phyloP scores from a whole-genome alignment of 352 stramenopile species.

The Pythium rishiriense region DNA sequence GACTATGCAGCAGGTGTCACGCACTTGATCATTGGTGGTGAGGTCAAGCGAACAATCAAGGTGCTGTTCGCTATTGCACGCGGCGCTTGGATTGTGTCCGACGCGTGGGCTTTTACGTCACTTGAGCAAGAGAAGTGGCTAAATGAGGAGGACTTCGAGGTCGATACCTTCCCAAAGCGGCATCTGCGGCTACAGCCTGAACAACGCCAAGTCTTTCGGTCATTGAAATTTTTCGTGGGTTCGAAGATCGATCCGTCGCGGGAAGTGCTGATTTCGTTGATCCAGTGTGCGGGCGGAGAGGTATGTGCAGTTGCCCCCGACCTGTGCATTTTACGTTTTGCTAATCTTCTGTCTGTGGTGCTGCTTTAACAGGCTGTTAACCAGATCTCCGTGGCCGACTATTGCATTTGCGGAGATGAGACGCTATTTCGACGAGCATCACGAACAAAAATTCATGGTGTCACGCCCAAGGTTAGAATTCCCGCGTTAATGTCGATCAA shows the following conservation, averaged over 20 bases:
- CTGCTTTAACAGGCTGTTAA: slow-evolving; percentile 55
- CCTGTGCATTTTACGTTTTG: background rate
- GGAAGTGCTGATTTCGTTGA: slow-evolving; percentile 69
- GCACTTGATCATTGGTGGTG: slow-evolving; percentile 70
- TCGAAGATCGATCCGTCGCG: slow-evolving; percentile 71
- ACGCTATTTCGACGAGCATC: slow-evolving; percentile 60
- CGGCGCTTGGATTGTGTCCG: slow-evolving; percentile 78
- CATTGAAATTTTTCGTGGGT: slow-evolving; percentile 71
- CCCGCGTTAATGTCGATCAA: background rate
- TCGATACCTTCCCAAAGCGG: slow-evolving; percentile 55
- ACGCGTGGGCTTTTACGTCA: slow-evolving; percentile 78
- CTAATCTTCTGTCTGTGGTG: background rate
- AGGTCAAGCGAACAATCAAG: slow-evolving; percentile 81
- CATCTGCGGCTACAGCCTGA: slow-evolving; percentile 44
- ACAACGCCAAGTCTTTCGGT: slow-evolving; percentile 56
- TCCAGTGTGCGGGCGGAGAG: slow-evolving; percentile 77
- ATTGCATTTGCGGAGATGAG: slow-evolving; percentile 67
- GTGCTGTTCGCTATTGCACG: slow-evolving; percentile 81
- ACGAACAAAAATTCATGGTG: slow-evolving; percentile 54
- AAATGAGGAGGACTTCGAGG: slow-evolving; percentile 64
- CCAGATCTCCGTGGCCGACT: slow-evolving; percentile 63
- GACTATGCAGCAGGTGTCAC: slow-evolving; percentile 74
- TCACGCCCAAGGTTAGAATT: slow-evolving; percentile 57
- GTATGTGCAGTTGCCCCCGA: slow-evolving; percentile 25
- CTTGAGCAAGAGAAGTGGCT: slow-evolving; percentile 75